A percentile compares a stretch with the other conserved stretches of the same genome.
These are phyloP conservation scores for Tylopilus sp. DNA, from an alignment of 768 basidiomycete species.

Conservation along the genomic window DNA sequence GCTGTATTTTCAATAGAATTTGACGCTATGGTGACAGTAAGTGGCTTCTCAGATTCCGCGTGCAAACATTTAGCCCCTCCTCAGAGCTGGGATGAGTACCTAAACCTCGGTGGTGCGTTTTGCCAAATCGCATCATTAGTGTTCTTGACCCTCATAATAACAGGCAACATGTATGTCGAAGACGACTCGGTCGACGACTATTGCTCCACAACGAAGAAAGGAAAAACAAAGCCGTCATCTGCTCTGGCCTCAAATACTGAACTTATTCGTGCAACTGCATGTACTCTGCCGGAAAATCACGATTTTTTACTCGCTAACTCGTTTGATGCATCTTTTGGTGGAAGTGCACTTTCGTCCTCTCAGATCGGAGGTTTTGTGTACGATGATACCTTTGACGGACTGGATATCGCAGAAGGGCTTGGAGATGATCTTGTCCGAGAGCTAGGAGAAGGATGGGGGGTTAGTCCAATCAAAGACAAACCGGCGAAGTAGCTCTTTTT, in stretches of 20 bases:
- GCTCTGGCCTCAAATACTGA: slow-evolving; percentile 36
- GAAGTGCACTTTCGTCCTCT: slow-evolving; percentile 50
- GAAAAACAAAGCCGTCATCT: slow-evolving; percentile 26
- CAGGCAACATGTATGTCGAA: slow-evolving; percentile 13
- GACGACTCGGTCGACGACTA: slow-evolving; percentile 50
- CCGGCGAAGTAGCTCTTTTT: slow-evolving; percentile 13
- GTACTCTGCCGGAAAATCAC: slow-evolving; percentile 71
- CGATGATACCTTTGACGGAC: slow-evolving; percentile 54
- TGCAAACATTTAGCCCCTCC: not conserved
- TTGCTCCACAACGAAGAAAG: slow-evolving; percentile 35
- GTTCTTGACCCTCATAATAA: not conserved
- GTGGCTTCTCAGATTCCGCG: slow-evolving; percentile 17
- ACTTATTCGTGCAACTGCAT: slow-evolving; percentile 45
- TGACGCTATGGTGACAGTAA: slow-evolving; percentile 61
- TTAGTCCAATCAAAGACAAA: slow-evolving; percentile 4
- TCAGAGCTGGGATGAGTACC: slow-evolving; percentile 63
- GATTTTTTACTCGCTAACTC: slow-evolving; percentile 65
- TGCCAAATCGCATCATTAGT: not conserved
- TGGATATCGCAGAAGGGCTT: slow-evolving; percentile 57
- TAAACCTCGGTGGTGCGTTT: slow-evolving; percentile 45
- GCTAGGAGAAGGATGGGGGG: slow-evolving; percentile 69
- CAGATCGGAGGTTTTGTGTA: slow-evolving; percentile 48
- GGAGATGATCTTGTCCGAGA: slow-evolving; percentile 76
- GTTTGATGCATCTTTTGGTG: slow-evolving; percentile 58
- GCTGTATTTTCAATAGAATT: slow-evolving; percentile 53